Conservation (phyloP, 2,329 filamentous ascomycete genomes). For the Penicillium sp. region DNA sequence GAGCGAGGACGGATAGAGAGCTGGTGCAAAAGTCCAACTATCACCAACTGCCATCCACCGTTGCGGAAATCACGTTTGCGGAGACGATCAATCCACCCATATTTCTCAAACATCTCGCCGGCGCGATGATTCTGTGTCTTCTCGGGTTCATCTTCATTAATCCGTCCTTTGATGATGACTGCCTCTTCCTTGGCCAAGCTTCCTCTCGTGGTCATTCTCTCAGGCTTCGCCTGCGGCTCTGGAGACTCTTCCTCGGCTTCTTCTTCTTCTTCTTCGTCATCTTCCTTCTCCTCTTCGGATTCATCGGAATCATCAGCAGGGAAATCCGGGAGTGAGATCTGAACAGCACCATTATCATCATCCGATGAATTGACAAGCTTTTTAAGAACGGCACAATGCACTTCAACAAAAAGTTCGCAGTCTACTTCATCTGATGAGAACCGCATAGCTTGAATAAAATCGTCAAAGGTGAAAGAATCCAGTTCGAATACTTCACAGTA, state of each 20-base stretch:
- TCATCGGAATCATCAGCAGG: slow-evolving; percentile 68
- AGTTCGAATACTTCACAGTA: slow-evolving; percentile 92
- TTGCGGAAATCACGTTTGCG: slow-evolving; percentile 79
- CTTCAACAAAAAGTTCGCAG: slow-evolving; percentile 83
- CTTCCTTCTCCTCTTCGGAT: slow-evolving; percentile 57
- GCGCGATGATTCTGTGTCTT: slow-evolving; percentile 52
- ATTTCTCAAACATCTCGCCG: slow-evolving; percentile 68
- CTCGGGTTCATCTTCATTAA: slow-evolving; percentile 49
- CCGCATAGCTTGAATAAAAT: slow-evolving; percentile 84
- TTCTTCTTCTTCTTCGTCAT: slow-evolving; percentile 40
- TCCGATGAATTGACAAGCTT: slow-evolving; percentile 73
- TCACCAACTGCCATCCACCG: slow-evolving; percentile 87
- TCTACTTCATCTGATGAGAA: slow-evolving; percentile 70
- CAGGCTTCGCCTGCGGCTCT: slow-evolving; percentile 67
- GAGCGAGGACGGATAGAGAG: slow-evolving; percentile 72
- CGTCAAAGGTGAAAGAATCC: slow-evolving; percentile 97
- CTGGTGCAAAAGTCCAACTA: slow-evolving; percentile 82
- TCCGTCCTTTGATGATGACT: slow-evolving; percentile 63
- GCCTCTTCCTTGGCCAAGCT: slow-evolving; percentile 80
- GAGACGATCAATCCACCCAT: slow-evolving; percentile 82
- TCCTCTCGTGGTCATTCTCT: slow-evolving; percentile 74
- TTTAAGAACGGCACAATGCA: slow-evolving; percentile 89
- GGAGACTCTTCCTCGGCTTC: slow-evolving; percentile 42
- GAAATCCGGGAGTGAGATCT: slow-evolving; percentile 73
- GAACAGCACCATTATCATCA: slow-evolving; percentile 70